Conservation (phyloP, 2,329 filamentous ascomycete genomes). For the Aspergillus candidus region DNA sequence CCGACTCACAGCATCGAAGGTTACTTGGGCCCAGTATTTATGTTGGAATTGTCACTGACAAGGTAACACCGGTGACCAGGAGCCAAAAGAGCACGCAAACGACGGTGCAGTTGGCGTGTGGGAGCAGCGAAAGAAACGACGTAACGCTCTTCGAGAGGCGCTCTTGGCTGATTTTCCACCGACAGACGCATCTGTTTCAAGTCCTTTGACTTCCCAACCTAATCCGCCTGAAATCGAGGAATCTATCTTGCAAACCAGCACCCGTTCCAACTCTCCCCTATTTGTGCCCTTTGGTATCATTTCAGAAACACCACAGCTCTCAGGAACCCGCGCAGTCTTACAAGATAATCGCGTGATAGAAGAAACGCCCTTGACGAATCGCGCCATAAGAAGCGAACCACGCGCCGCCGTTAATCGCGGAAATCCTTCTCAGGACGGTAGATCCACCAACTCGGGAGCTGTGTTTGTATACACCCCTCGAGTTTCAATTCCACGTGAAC, state of each 20-base stretch:
- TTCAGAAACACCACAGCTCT: constrained; percentile 1
- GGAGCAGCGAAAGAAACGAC: constrained; percentile 21
- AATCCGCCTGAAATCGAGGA: not conserved
- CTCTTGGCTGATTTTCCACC: constrained; percentile 5
- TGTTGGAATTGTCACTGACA: constrained; percentile 7
- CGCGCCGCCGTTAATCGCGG: too few species aligned
- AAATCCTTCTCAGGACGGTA: not conserved
- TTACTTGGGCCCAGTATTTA: not conserved
- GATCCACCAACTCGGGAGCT: not conserved
- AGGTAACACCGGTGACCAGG: constrained; percentile 14
- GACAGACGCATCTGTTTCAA: not conserved
- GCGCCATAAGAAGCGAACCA: not conserved
- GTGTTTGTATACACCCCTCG: constrained; percentile 12
- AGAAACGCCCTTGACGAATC: too few species aligned
- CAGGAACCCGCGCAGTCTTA: not conserved
- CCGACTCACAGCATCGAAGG: not conserved
- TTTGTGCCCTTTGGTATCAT: constrained; percentile 12
- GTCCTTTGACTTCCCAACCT: not conserved
- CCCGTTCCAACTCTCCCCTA: constrained; percentile 11
- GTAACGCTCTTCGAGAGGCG: constrained; percentile 3
- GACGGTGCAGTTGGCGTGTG: constrained; percentile 24
- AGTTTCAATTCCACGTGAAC: constrained; percentile 11
- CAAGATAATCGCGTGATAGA: not conserved
- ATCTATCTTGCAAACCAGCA: not conserved
- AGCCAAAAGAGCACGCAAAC: constrained; percentile 32